These are phyloP conservation scores for Schoenoplectus tabernaemontani DNA, from an alignment of 202 grass and related monocot genomes.

Conservation along the genomic window DNA sequence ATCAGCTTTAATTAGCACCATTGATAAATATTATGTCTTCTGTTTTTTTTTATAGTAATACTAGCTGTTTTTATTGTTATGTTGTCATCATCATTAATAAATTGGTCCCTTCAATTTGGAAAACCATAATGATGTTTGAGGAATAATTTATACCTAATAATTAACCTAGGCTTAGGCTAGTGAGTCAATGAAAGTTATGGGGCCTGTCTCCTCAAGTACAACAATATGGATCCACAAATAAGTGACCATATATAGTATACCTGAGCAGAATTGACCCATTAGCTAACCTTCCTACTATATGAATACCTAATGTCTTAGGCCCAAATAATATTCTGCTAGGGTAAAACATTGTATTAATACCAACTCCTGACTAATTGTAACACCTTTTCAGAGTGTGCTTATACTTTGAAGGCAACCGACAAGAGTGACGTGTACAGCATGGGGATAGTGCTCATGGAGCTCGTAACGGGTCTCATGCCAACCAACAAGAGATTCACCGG, in stretches of 20 bases:
- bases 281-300: not conserved
- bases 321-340: not conserved
- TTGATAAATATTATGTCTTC: not conserved
- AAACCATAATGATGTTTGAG: not conserved
- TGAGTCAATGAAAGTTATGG: not conserved
- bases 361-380: not conserved
- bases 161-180: not conserved
- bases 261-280: not conserved
- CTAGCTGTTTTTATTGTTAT: not conserved
- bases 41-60: not conserved
- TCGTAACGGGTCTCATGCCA: conserved; percentile 62
- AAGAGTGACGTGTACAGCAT: conserved; percentile 91
- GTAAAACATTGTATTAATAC: not conserved
- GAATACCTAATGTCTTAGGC: not conserved
- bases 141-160: not conserved
- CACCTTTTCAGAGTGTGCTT: conserved; percentile 58
- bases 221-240: not conserved
- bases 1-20: not conserved
- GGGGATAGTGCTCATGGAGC: conserved; percentile 93
- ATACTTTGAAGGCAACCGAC: conserved; percentile 76
- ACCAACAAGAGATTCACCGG: conserved; percentile 70
- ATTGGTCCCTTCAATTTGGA: not conserved
- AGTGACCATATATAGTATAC: not conserved
- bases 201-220: not conserved
- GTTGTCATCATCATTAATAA: not conserved